Base-by-base conservation (phyloP, 2,329 filamentous ascomycete genomes). In the Zymoseptoria passerinii region DNA sequence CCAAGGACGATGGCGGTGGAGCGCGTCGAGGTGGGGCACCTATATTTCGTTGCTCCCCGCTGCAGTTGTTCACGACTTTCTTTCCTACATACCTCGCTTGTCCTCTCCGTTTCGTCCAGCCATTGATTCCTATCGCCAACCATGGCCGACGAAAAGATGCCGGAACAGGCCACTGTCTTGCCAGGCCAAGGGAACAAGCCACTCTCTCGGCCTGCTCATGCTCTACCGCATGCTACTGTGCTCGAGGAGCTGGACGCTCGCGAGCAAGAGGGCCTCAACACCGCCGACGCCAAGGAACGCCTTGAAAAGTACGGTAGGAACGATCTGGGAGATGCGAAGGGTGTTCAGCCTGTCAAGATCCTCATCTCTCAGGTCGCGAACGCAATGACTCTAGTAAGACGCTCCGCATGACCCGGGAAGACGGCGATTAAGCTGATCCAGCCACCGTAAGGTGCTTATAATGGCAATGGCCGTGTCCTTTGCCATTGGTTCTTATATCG, bases 291-390 rank as follows among this genome's bases (percentile, higher is more conserved):
- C 20, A 71, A 78, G 54, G 73, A 82, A 57, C 76, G 86, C 23
- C 79, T 84, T 57, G 72, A 80, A 20, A 77, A 81, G 59, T 84
- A 86, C 69, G 86, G 86, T 53, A 77, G 73, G 18, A 91, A 91
- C 74, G 85, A 89, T 68, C 78, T 91, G 19, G 83, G 89, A 50
- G 82, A 89, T 19, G 85, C 80, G 19, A 83, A 81, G 28, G 82
- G 82, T 28, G 84, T 91, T 52, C 82, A 69, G 80, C 85, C 87
- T 78, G 85, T 80, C 67, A 91, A 86, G 66, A 89, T 91, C 49
- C 75, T 91, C 52, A 75, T 87, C 58, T 85, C 86, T 66, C 88
- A 91, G 71, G 73, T 90, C 20, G 82, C 85, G 69, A 91, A 91
- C 77, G 87, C 88, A 58, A 90, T 90, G 88, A 87, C 88, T 63